A percentile compares a stretch with the other conserved stretches of the same genome.
Evolutionary conservation across 2,329 filamentous ascomycete genomes (phyloP).

Genomic region (Aspergillus sp.): DNA sequence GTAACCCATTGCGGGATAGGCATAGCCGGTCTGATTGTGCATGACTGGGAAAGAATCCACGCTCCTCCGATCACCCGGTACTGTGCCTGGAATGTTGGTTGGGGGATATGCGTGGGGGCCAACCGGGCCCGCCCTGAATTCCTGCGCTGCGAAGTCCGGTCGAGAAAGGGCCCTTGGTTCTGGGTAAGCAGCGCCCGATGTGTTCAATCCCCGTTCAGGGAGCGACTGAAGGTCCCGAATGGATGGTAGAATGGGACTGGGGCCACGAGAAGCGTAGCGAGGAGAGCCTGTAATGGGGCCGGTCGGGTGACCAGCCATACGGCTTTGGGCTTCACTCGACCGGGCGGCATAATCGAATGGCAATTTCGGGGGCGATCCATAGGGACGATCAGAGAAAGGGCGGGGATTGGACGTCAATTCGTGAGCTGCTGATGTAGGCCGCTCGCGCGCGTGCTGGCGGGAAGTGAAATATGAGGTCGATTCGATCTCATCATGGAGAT

Average conservation of each 20-base stretch:
- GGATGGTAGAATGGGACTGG: slow-evolving; percentile 40
- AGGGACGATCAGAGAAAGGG: slow-evolving; percentile 29
- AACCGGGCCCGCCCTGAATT: slow-evolving; percentile 24
- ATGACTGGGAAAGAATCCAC: slow-evolving; percentile 28
- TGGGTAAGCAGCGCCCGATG: slow-evolving; percentile 27
- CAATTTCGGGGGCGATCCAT: slow-evolving; percentile 22
- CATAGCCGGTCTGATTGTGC: slow-evolving; percentile 32
- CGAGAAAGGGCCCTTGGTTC: slow-evolving; percentile 29
- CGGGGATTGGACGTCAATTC: slow-evolving; percentile 33
- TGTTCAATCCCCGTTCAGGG: slow-evolving; percentile 28
- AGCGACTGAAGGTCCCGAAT: slow-evolving; percentile 40
- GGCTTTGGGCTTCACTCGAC: slow-evolving; percentile 20
- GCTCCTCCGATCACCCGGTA: slow-evolving; percentile 27
- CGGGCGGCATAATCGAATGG: slow-evolving; percentile 28
- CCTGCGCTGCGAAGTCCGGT: slow-evolving; percentile 29
- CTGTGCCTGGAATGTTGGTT: slow-evolving; percentile 19
- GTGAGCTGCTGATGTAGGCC: slow-evolving; percentile 30
- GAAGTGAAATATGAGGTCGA: slow-evolving; percentile 38
- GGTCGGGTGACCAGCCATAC: slow-evolving; percentile 14
- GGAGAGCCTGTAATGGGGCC: slow-evolving; percentile 17
- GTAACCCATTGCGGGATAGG: slow-evolving; percentile 31
- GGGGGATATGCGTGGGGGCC: slow-evolving; percentile 14
- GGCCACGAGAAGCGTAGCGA: slow-evolving; percentile 32
- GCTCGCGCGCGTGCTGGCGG: slow-evolving; percentile 32
- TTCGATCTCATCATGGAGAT: slow-evolving; percentile 46